Evolutionary conservation across 1,284 basidiomycete species (phyloP), one percentile per base, ranked within the genome.

Genomic region (Phaffia rhodozyma): DNA sequence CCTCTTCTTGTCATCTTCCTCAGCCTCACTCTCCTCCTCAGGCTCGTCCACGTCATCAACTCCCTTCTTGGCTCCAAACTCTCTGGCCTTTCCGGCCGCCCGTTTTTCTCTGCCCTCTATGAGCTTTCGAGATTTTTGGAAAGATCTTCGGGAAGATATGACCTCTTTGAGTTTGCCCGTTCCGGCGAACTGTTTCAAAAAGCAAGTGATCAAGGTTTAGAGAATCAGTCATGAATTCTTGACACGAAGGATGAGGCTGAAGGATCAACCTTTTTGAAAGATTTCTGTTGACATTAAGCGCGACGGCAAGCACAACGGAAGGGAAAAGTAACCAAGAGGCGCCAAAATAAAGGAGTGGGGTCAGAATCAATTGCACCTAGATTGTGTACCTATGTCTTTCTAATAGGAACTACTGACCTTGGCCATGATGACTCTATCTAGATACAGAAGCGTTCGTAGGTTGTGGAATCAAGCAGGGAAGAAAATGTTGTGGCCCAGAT

Each of bases 111-210:
- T 78, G 55, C 80, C 78, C 69, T 87, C 82, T n/a, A 82, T 79
- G 73, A 84, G 85, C 74, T 84, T 85, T 72, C 83, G 82, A 67
- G 82, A 77, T 71, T 89, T 82, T 71, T 90, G 85, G 70, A 86
- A 82, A 69, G 87, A 86, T 63, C 84, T 82, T 49, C 90, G 79
- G 5, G 85, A 81, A 70, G 89, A 82, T 65, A 96, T 93, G 38
- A 84, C 83, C 68, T 88, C 86, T 71, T 89, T 89, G 59, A 96
- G 82, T 72, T 88, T 86, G 1, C 91, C 91, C 64, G 87, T 89
- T 2, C 87, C 80, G 13, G 86, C 87, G 70, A 92, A 93, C 77
- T 92, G 21, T 1, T 30, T 9, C 11, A 32, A 32, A 4, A 2
- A 50, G n/a, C 3, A 34, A 38, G 20, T 7, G 49, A 54, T n/a